Conservation (phyloP, 371 early-diverging fungal genomes). For the Syncephalastrum racemosum region DNA sequence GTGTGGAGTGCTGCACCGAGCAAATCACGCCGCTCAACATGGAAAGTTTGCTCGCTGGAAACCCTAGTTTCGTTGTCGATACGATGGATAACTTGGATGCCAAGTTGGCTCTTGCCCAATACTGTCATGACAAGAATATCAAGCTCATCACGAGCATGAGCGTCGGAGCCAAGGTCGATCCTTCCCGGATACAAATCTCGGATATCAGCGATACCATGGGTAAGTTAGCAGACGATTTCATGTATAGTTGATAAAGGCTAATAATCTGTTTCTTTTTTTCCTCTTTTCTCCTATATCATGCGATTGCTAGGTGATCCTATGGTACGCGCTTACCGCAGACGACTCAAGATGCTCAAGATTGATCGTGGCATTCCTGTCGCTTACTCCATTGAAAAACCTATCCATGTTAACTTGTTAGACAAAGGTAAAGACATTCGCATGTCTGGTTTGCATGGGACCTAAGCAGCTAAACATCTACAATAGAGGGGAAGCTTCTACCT, state of each 20-base stretch:
- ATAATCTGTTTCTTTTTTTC: no score
- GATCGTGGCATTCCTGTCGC: slow-evolving; percentile 81
- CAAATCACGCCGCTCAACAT: slow-evolving; percentile 67
- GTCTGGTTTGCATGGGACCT: no score
- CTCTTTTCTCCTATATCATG: background rate
- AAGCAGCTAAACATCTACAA: no score
- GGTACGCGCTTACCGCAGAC: slow-evolving; percentile 80
- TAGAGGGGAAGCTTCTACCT: no score
- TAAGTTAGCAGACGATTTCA: slow-evolving; percentile 17
- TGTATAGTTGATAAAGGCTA: no score
- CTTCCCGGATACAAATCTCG: slow-evolving; percentile 88
- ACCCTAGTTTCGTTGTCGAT: slow-evolving; percentile 77
- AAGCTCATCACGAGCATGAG: slow-evolving; percentile 88
- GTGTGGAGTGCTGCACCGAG: slow-evolving; percentile 71
- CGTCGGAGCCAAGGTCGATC: slow-evolving; percentile 93
- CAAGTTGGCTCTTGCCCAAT: slow-evolving; percentile 81
- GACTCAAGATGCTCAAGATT: slow-evolving; percentile 70
- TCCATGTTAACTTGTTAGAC: slow-evolving; percentile 56
- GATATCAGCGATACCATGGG: slow-evolving; percentile 87
- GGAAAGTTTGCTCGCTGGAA: slow-evolving; percentile 61
- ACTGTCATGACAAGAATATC: slow-evolving; percentile 72
- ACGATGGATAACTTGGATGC: slow-evolving; percentile 91
- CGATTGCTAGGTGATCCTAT: slow-evolving; percentile 79
- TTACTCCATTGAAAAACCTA: slow-evolving; percentile 88
- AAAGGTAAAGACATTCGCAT: no score